Evolutionary conservation across 2,329 filamentous ascomycete species (phyloP).

Genomic region (Trichoderma oligosporum): DNA sequence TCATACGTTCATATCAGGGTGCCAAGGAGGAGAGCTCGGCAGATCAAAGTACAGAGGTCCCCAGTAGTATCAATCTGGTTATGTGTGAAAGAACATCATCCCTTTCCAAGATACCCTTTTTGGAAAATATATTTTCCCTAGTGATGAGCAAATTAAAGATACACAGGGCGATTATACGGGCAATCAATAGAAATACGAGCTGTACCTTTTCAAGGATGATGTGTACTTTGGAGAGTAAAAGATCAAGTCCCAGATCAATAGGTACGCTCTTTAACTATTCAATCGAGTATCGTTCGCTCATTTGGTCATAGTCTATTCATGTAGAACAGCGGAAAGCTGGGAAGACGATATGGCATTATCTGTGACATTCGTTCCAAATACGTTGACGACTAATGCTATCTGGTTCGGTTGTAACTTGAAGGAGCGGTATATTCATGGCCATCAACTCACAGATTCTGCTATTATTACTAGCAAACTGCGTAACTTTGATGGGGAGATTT

Average conservation of each 20-base stretch:
- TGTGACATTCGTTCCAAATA: slow-evolving; percentile 19
- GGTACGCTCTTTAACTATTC: neutral
- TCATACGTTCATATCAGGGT: too few relatives aligned
- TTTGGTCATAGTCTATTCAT: slow-evolving; percentile 19
- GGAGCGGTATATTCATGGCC: neutral
- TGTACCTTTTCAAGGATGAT: slow-evolving; percentile 16
- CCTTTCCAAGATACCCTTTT: neutral
- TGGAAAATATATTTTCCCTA: neutral
- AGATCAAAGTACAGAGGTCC: neutral
- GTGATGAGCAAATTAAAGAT: slow-evolving; percentile 5
- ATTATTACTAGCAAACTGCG: slow-evolving; percentile 12
- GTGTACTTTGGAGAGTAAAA: neutral
- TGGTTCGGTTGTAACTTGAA: slow-evolving; percentile 18
- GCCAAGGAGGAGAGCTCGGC: neutral
- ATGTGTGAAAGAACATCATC: neutral
- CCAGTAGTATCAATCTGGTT: neutral
- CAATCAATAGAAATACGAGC: slow-evolving; percentile 21
- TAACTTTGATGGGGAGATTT: slow-evolving; percentile 10
- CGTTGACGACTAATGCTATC: slow-evolving; percentile 18
- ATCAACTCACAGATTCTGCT: neutral
- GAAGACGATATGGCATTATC: slow-evolving; percentile 20
- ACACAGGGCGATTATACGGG: slow-evolving; percentile 13
- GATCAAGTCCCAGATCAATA: neutral
- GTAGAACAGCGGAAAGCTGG: slow-evolving; percentile 20
- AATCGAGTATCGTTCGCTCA: neutral